Percentiles rank a stretch among this genome's conserved stretches.
These are phyloP conservation scores for Lactarius deliciosus DNA, from an alignment of 768 basidiomycete species.

Conservation along the genomic window DNA sequence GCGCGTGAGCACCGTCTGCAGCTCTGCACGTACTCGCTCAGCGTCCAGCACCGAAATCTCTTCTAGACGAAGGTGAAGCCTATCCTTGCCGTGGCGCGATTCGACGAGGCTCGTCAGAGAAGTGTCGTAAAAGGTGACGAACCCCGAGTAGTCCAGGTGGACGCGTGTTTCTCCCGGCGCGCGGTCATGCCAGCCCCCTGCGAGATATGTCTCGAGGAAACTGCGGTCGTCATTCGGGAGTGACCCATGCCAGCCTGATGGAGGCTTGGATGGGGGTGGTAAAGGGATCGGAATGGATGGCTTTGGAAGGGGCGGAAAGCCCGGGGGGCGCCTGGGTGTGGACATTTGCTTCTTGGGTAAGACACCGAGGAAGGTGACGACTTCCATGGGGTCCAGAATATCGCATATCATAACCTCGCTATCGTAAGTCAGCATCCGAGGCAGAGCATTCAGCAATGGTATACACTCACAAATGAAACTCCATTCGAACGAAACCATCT, in stretches of 20 bases:
- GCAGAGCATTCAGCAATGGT: not conserved
- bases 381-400: conserved; percentile 18
- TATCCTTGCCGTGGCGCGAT: conserved; percentile 35
- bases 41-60: conserved; percentile 38
- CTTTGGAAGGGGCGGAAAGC: not conserved
- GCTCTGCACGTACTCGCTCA: conserved; percentile 9
- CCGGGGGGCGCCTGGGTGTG: not conserved
- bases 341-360: conserved; percentile 8
- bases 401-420: conserved; percentile 16
- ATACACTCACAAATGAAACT: conserved; percentile 27
- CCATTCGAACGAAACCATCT: conserved; percentile 38
- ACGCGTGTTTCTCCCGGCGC: conserved; percentile 47
- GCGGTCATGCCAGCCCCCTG: conserved; percentile 44
- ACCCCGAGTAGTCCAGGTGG: conserved; percentile 42
- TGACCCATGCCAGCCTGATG: conserved; percentile 27
- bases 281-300: not conserved
- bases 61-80: conserved; percentile 40
- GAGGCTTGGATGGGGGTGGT: conserved; percentile 8
- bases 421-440: not conserved
- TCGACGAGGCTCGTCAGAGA: conserved; percentile 39
- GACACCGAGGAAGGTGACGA: conserved; percentile 19
- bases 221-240: not conserved
- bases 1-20: conserved; percentile 34
- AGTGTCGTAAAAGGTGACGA: conserved; percentile 47
- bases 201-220: conserved; percentile 34